Percentiles rank a stretch among this genome's conserved stretches.
phyloP scores from a whole-genome alignment of 2,329 filamentous ascomycete species.

The Aspergillus sojae region DNA sequence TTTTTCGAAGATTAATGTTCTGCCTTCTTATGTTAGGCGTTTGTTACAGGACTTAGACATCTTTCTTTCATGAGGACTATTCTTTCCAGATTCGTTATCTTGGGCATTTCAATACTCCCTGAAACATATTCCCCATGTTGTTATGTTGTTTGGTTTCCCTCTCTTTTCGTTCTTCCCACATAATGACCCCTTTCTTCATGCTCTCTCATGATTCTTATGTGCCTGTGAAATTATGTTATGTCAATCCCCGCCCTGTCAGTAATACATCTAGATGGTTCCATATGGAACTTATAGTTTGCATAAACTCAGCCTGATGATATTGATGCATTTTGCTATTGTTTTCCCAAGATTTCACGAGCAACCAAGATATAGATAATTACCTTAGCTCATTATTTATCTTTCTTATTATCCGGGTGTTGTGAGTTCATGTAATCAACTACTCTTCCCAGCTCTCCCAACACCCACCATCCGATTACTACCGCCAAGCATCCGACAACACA shows the following conservation, averaged over 20 bases:
- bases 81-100: too few relatives aligned
- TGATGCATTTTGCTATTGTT: not conserved
- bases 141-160: not conserved
- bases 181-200: slow-evolving; percentile 1
- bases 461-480: slow-evolving; percentile 48
- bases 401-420: slow-evolving; percentile 16
- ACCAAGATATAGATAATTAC: not conserved
- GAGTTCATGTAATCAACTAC: slow-evolving; percentile 17
- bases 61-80: not conserved
- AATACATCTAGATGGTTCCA: not conserved
- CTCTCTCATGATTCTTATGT: not conserved
- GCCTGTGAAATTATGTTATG: not conserved
- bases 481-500: slow-evolving; percentile 58
- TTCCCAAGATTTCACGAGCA: too few relatives aligned
- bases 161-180: not conserved
- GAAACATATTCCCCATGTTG: slow-evolving; percentile 10
- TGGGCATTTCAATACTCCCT: not conserved
- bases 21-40: not conserved
- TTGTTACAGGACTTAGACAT: not conserved
- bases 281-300: not conserved
- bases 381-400: slow-evolving; percentile 14
- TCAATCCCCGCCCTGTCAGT: not conserved
- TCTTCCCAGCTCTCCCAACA: slow-evolving; percentile 28
- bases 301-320: not conserved
- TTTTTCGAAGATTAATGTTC: slow-evolving; percentile 73